Conservation (phyloP, 129 eudicot species). For the Flaveria bidentis region DNA sequence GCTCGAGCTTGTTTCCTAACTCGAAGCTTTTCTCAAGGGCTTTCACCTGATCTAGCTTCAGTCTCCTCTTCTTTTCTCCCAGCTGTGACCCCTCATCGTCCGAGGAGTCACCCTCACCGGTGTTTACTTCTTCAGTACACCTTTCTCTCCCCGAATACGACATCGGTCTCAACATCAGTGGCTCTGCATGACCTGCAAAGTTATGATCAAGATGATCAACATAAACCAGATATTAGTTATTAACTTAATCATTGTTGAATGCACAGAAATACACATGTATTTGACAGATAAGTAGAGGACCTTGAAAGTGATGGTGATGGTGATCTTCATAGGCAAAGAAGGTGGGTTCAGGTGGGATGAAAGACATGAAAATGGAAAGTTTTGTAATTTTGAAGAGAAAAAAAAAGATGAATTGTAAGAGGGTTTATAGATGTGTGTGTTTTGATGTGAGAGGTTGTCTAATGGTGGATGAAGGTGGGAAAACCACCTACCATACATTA, state of each 20-base stretch:
- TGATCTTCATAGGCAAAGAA: conserved; percentile 42
- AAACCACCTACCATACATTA: conserved; percentile 17
- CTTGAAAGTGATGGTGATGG: conserved; percentile 33
- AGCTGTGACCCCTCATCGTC: conserved; percentile 77
- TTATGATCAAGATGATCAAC: too few relatives aligned
- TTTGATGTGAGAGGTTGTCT: conserved; percentile 34
- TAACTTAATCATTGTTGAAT: too few relatives aligned
- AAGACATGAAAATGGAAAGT: conserved; percentile 31
- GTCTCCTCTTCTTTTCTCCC: conserved; percentile 85
- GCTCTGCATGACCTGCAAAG: conserved; percentile 37
- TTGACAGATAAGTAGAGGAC: conserved; percentile 7
- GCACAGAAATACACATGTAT: too few relatives aligned
- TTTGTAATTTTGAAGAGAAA: background rate
- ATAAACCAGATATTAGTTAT: too few relatives aligned
- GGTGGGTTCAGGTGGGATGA: conserved; percentile 42
- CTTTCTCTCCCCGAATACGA: conserved; percentile 66
- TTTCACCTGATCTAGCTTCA: conserved; percentile 77
- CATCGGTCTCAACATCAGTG: conserved; percentile 64
- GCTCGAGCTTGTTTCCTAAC: conserved; percentile 73
- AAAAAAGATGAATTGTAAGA: background rate
- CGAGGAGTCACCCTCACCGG: conserved; percentile 59
- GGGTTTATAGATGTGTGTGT: background rate
- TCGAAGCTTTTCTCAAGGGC: conserved; percentile 87
- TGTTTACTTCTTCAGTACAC: conserved; percentile 45
- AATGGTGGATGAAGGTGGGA: conserved; percentile 21